Conservation (phyloP, 306 rosid species). For the Trifolium subterraneum region DNA sequence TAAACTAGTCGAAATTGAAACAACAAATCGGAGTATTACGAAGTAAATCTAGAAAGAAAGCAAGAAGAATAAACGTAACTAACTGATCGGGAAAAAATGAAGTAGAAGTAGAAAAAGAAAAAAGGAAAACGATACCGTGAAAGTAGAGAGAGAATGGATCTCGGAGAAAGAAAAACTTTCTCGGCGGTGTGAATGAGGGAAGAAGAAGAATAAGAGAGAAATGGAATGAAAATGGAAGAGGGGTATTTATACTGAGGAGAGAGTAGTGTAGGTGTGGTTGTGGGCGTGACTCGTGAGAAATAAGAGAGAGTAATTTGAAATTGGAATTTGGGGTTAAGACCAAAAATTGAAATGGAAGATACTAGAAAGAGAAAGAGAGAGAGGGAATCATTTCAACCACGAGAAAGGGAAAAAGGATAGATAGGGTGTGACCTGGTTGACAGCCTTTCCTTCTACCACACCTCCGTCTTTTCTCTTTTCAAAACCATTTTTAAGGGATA, state of each 20-base stretch:
- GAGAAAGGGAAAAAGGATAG: conserved; percentile 39
- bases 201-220: conserved; percentile 5
- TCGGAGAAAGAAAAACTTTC: not conserved
- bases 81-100: not conserved
- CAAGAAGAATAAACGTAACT: not conserved
- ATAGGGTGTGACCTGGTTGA: conserved; percentile 43
- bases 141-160: conserved; percentile 24
- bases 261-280: conserved; percentile 19
- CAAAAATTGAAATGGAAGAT: conserved; percentile 32
- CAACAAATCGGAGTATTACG: not conserved
- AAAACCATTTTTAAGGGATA: too few species aligned
- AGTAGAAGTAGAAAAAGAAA: not conserved
- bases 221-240: not conserved
- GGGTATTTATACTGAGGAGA: conserved; percentile 29
- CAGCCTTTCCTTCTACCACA: conserved; percentile 38
- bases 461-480: not conserved
- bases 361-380: conserved; percentile 23
- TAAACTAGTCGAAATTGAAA: not conserved
- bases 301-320: conserved; percentile 9
- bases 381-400: conserved; percentile 53
- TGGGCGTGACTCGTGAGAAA: conserved; percentile 27
- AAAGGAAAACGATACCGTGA: conserved; percentile 22
- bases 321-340: conserved; percentile 34
- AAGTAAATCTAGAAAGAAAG: not conserved
- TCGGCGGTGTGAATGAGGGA: not conserved